Base-by-base conservation (phyloP, 345 rosid species). In the Viola odorata region DNA sequence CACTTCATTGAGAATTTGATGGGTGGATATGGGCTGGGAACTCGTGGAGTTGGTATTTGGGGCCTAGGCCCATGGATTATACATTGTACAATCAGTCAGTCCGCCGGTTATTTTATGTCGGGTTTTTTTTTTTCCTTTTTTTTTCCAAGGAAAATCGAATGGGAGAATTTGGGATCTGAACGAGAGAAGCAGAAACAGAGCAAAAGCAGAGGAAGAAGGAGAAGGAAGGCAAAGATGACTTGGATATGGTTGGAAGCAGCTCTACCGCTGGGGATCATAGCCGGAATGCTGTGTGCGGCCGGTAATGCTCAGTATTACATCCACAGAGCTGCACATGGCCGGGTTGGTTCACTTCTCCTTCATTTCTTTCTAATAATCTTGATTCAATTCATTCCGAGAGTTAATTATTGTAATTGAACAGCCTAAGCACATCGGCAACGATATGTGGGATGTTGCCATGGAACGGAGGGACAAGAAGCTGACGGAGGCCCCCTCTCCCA, bases 351-450 rank as follows among this genome's bases (percentile, higher is more conserved):
- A 12, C 9, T 41, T 53, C 37, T 23, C 53, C 5, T n/a, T 41
- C 55, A 41, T 54, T 55, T 37, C 48, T 0, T 13, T 47, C 13
- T 13, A 7, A 7, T 47, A 1, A 11, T 47, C n/a, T 10, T 47
- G 50, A n/a, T 47, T 23, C 32, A 23, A 23, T 23, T 23, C 32
- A 23, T 23, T 23, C 32, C 32, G 32, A 23, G 50, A 10, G 50
- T 47, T 42, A n/a, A 47, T 6, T n/a, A 47, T 47, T 47, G 51
- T 63, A 63, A 49, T 12, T 61, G 5, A 37, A 59, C 75, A 86
- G 95, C 96, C 98, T 3, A 91, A 92, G 84, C 97, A 92, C 72
- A 79, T 89, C 55, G 97, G 98, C 0, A 85, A 81, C 67, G 97
- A 92, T 70, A 69, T 80, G 81, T 92, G 98, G 98, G 96, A 89